phyloP scores from a whole-genome alignment of 306 rosid species.

The Gastrolobium bilobum region DNA sequence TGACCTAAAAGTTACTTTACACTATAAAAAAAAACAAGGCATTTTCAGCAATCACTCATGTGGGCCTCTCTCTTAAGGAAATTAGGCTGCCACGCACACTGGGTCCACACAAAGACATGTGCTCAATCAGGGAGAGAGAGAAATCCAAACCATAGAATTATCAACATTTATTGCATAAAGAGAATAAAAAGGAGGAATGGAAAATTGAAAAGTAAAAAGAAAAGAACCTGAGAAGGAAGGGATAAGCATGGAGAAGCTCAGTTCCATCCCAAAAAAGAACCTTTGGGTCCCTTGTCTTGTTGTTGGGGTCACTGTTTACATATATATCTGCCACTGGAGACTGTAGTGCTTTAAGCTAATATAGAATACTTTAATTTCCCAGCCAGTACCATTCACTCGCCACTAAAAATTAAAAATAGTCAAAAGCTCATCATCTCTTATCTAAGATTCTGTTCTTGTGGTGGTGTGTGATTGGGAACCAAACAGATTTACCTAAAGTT shows the following conservation, averaged over 20 bases:
- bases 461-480: slow-evolving; percentile 74
- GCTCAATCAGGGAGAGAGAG: slow-evolving; percentile 62
- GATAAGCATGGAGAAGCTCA: slow-evolving; percentile 82
- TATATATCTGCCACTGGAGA: slow-evolving; percentile 53
- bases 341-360: slow-evolving; percentile 55
- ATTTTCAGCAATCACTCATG: slow-evolving; percentile 71
- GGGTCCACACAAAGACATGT: slow-evolving; percentile 78
- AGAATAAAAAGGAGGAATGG: slow-evolving; percentile 38
- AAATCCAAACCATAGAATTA: slow-evolving; percentile 62
- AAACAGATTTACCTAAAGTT: slow-evolving; percentile 72
- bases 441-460: slow-evolving; percentile 92
- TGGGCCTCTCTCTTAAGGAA: slow-evolving; percentile 71
- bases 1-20: too few species aligned
- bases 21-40: slow-evolving; percentile 35
- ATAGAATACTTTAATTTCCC: slow-evolving; percentile 48
- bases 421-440: slow-evolving; percentile 76
- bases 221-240: slow-evolving; percentile 47
- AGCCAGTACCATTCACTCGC: slow-evolving; percentile 44
- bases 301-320: slow-evolving; percentile 72
- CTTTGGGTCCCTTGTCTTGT: slow-evolving; percentile 77
- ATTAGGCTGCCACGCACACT: slow-evolving; percentile 60
- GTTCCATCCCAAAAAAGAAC: slow-evolving; percentile 65
- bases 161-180: slow-evolving; percentile 63
- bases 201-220: slow-evolving; percentile 35
- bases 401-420: slow-evolving; percentile 52